phyloP scores from a whole-genome alignment of 2,329 filamentous ascomycete genomes.

The Colletotrichum tropicale region DNA sequence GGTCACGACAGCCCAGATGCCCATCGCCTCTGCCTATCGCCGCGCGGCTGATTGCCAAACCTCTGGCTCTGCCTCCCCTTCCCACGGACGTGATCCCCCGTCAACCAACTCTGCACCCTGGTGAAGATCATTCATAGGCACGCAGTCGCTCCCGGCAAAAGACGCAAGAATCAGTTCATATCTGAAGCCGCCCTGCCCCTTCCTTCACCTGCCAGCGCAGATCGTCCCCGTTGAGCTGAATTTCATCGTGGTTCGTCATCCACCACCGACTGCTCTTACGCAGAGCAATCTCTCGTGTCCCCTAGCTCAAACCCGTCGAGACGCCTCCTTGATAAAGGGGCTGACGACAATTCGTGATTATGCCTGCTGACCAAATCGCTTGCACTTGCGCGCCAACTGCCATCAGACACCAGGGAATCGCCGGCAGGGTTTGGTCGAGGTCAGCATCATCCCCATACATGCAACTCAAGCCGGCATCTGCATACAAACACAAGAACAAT shows the following conservation, averaged over 20 bases:
- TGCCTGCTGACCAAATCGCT: background rate
- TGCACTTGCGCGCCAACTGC: background rate
- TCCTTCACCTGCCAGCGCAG: background rate
- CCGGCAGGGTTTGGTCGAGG: background rate
- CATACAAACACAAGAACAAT: background rate
- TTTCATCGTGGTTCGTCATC: background rate
- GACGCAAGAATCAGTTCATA: constrained; percentile 19
- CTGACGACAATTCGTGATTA: background rate
- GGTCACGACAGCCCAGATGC: background rate
- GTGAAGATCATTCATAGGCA: constrained; percentile 12
- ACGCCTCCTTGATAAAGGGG: background rate
- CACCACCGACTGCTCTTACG: background rate
- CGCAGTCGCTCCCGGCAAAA: background rate
- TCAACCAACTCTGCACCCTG: background rate
- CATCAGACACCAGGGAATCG: background rate
- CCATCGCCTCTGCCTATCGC: background rate
- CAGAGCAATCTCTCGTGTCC: background rate
- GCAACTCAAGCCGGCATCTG: constrained; percentile 6
- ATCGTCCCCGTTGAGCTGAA: background rate
- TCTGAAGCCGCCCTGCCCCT: constrained; percentile 12
- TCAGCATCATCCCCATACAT: background rate
- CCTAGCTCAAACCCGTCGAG: background rate
- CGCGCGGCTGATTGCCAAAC: constrained; percentile 13
- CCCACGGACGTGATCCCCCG: background rate
- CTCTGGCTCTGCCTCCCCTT: constrained; percentile 5